Percentiles rank a stretch among this genome's conserved stretches.
Evolutionary conservation across 495 filamentous ascomycete species (phyloP).

Genomic region (Parachaetomium inaequale): DNA sequence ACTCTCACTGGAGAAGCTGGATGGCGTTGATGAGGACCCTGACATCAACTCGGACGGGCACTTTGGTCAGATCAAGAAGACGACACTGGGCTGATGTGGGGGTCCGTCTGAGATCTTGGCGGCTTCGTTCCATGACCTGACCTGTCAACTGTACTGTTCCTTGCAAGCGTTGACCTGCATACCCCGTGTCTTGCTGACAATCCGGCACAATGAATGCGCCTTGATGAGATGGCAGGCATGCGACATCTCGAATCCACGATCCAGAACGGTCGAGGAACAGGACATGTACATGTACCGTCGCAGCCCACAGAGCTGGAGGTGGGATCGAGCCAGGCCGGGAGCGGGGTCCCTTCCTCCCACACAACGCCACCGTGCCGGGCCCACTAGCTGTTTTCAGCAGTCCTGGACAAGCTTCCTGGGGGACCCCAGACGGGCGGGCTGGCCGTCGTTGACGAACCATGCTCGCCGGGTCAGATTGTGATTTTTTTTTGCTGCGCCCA

Average conservation of each 20-base stretch:
- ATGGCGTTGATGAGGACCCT: no score
- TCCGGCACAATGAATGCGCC: not conserved
- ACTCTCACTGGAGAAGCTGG: not conserved
- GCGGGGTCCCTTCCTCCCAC: slow-evolving; percentile 19
- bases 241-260: not conserved
- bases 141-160: no score
- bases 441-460: not conserved
- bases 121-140: no score
- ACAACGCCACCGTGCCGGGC: slow-evolving; percentile 13
- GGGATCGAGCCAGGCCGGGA: slow-evolving; percentile 1
- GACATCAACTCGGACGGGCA: no score
- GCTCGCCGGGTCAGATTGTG: not conserved
- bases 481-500: not conserved
- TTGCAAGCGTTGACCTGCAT: no score
- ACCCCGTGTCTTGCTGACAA: not conserved
- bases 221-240: not conserved
- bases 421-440: slow-evolving; percentile 8
- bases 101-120: no score
- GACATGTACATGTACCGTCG: not conserved
- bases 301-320: not conserved
- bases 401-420: slow-evolving; percentile 1
- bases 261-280: slow-evolving; percentile 4
- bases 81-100: not conserved
- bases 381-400: slow-evolving; percentile 14
- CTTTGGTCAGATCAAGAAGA: not conserved